These are phyloP conservation scores for Ceratocystis diversiconidia DNA, from an alignment of 2,329 filamentous ascomycete species.

Conservation along the genomic window DNA sequence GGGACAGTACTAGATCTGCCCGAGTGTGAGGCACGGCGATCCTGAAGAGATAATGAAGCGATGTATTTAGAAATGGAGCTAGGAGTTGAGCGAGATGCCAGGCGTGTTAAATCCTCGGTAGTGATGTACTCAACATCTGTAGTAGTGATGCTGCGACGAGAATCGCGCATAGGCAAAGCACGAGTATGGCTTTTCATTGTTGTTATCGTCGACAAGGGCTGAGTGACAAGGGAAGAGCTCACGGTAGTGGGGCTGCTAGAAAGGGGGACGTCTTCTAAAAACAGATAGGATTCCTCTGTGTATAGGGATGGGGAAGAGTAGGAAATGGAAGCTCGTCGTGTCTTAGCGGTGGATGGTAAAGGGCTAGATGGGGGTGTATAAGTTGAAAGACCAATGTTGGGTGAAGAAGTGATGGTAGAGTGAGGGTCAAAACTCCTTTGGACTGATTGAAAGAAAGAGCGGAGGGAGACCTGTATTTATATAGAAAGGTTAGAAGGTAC, in stretches of 20 bases:
- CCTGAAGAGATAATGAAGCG: not conserved
- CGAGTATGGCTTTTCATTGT: slow-evolving; percentile 10
- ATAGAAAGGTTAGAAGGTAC: not conserved
- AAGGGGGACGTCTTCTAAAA: not conserved
- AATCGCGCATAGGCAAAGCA: slow-evolving; percentile 13
- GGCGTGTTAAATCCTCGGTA: slow-evolving; percentile 8
- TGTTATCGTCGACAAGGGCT: not conserved
- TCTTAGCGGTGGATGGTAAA: slow-evolving; percentile 6
- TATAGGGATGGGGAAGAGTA: slow-evolving; percentile 2
- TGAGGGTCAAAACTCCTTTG: not conserved
- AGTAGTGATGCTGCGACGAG: slow-evolving; percentile 7
- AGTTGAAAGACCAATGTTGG: slow-evolving; percentile 1
- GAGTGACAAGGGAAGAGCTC: not conserved
- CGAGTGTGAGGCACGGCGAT: slow-evolving; percentile 11
- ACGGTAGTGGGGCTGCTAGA: not conserved
- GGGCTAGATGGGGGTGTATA: not conserved
- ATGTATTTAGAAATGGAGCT: not conserved
- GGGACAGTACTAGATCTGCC: slow-evolving; percentile 22
- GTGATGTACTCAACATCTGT: slow-evolving; percentile 15
- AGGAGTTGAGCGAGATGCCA: not conserved
- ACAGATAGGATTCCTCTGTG: not conserved
- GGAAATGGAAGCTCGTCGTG: slow-evolving; percentile 12
- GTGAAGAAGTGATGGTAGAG: not conserved
- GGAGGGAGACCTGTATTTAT: slow-evolving; percentile 10
- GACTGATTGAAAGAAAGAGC: slow-evolving; percentile 12